Percentiles rank a stretch among this genome's conserved stretches.
Conservation (phyloP, 441 rosid genomes). For the Eutrema salsugineum region DNA sequence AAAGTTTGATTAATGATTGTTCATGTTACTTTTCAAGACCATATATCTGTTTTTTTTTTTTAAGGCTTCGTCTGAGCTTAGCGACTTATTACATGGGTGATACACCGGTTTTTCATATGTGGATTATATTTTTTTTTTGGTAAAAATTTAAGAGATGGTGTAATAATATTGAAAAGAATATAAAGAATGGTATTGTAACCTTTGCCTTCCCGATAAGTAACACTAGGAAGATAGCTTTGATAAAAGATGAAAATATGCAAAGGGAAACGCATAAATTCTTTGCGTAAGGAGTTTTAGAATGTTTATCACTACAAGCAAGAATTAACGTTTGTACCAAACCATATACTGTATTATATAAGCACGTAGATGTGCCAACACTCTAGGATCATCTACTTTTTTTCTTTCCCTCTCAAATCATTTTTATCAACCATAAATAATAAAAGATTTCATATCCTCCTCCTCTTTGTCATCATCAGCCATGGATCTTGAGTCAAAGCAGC, state of each 20-base stretch:
- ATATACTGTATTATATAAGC: not conserved
- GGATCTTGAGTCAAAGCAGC: not conserved
- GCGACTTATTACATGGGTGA: no score
- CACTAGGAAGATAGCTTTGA: not conserved
- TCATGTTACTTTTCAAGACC: no score
- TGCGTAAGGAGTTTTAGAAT: not conserved
- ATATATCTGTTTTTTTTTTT: no score
- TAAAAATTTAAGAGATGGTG: no score
- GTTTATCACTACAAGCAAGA: not conserved
- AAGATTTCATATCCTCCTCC: not conserved
- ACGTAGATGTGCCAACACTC: not conserved
- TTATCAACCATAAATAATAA: not conserved
- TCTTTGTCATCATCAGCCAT: not conserved
- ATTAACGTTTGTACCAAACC: not conserved
- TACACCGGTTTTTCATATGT: no score
- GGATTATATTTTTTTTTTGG: no score
- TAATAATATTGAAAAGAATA: no score
- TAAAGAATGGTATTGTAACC: no score
- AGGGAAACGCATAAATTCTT: not conserved
- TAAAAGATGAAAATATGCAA: not conserved
- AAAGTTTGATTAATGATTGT: no score
- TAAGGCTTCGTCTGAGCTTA: no score
- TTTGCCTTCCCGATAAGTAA: no score
- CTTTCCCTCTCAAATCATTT: not conserved
- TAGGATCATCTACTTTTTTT: no score